These are phyloP conservation scores for Dittrichia graveolens DNA, from an alignment of 129 eudicot genomes.

Conservation along the genomic window DNA sequence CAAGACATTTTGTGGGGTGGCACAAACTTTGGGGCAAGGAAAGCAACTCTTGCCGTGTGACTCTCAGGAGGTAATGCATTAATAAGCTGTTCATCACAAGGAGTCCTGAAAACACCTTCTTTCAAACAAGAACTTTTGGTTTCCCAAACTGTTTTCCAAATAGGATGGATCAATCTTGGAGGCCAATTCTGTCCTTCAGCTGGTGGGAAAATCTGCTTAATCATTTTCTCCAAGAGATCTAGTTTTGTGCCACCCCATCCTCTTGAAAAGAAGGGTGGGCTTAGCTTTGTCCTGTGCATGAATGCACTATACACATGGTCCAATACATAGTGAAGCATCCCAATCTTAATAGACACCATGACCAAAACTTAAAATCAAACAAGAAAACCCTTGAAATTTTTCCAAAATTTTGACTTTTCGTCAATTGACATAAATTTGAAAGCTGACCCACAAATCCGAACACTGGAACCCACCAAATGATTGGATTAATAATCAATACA, in stretches of 20 bases:
- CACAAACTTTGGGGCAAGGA: constrained; percentile 66
- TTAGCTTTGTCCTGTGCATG: constrained; percentile 81
- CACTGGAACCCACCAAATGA: constrained; percentile 5
- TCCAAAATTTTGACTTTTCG: background rate
- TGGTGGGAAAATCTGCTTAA: constrained; percentile 70
- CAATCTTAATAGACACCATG: constrained; percentile 77
- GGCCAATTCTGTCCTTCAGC: constrained; percentile 85
- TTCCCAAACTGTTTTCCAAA: constrained; percentile 96
- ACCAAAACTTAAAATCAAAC: constrained; percentile 23
- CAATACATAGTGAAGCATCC: constrained; percentile 80
- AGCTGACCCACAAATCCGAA: constrained; percentile 34
- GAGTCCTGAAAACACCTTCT: constrained; percentile 82
- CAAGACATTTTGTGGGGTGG: constrained; percentile 79
- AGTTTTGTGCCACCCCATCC: constrained; percentile 95
- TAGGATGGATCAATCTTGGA: constrained; percentile 66
- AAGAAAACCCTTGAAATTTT: constrained; percentile 1
- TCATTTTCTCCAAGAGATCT: constrained; percentile 78
- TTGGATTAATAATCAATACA: constrained; percentile 13
- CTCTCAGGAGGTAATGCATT: constrained; percentile 91
- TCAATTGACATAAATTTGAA: constrained; percentile 12
- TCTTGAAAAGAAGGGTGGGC: constrained; percentile 80
- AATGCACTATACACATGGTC: constrained; percentile 97
- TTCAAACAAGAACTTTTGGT: constrained; percentile 69
- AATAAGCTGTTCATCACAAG: constrained; percentile 80
- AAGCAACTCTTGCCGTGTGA: constrained; percentile 88